Conservation (phyloP, 768 basidiomycete genomes). For the Boletus barrowsii region DNA sequence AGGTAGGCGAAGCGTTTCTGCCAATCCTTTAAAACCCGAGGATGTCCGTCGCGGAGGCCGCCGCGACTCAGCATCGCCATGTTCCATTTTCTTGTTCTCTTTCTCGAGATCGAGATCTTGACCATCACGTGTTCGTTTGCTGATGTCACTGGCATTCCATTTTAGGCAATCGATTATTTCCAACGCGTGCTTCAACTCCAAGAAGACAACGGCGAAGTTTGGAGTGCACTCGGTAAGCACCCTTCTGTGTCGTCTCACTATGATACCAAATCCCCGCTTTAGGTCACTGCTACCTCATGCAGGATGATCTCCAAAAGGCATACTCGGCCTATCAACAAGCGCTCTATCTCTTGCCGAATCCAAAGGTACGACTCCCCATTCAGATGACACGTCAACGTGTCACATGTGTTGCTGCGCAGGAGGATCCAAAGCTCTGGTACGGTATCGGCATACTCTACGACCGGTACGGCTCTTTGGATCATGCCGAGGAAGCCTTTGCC, state of each 20-base stretch:
- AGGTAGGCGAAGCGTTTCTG: slow-evolving; percentile 52
- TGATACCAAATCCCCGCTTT: slow-evolving; percentile 14
- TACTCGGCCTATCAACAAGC: slow-evolving; percentile 99
- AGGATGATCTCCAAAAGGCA: slow-evolving; percentile 97
- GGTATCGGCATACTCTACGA: slow-evolving; percentile 99
- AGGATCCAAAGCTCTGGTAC: slow-evolving; percentile 99
- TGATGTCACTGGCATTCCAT: slow-evolving; percentile 30
- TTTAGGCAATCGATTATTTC: slow-evolving; percentile 93
- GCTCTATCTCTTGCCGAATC: slow-evolving; percentile 90
- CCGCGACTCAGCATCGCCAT: slow-evolving; percentile 14
- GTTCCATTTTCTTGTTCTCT: slow-evolving; percentile 14
- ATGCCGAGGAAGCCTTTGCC: slow-evolving; percentile 97
- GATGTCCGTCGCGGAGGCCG: slow-evolving; percentile 29
- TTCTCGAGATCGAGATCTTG: slow-evolving; percentile 25
- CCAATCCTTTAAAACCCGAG: slow-evolving; percentile 31
- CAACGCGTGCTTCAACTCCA: slow-evolving; percentile 87
- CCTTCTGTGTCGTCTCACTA: slow-evolving; percentile 17
- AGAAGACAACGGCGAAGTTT: slow-evolving; percentile 97
- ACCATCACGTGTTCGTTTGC: slow-evolving; percentile 29
- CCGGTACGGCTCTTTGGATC: slow-evolving; percentile 96
- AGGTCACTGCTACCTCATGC: slow-evolving; percentile 99
- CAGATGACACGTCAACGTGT: background rate
- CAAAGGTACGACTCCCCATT: slow-evolving; percentile 59
- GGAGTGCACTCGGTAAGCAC: slow-evolving; percentile 85
- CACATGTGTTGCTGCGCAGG: slow-evolving; percentile 35